Evolutionary conservation across 768 basidiomycete genomes (phyloP), one percentile per base, ranked within the genome.

Genomic region (Glaciozyma martinii): DNA sequence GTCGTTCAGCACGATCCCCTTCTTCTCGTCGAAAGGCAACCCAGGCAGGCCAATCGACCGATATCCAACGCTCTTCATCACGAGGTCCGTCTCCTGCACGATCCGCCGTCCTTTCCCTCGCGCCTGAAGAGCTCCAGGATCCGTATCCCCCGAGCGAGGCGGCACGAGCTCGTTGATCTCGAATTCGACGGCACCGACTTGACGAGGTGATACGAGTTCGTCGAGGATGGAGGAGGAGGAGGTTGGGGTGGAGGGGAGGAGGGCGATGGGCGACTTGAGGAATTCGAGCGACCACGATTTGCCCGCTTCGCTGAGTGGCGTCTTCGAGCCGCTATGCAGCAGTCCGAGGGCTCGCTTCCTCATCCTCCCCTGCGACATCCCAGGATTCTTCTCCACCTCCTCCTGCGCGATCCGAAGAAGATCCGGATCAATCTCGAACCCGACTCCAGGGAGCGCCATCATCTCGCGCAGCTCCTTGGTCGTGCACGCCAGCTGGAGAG

Each of bases 391-490:
- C 23, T 63, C 69, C 8, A 77, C 72, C 16, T 67, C 65, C 40
- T 37, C 58, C 40, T 71, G 60, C 1, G 77, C 77, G 25, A 72
- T 62, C 0, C 65, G 62, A 61, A 78, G 65, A 43, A 75, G 61
- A 29, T 30, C 62, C 52, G 44, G 23, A 32, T 76, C 72, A 5
- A 75, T 63, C 5, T 73, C 72, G 81, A 93, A 85, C 30, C 83
- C 79, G 0, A 84, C 84, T 55, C 85, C 83, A 0, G 83, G 81
- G 75, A 89, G 76, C 33, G 75, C 75, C 71, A 83, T 75, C 80
- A 97, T 82, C 77, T 98, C 94, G 29, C 94, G 80, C 6, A 95
- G 80, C 76, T 99, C 94, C 76, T 97, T 97, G 42, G 86, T 85
- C 5, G 92, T 91, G 74, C 92, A 94, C 0, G 89, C 86, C 3